These are phyloP conservation scores for Artemisia annua DNA, from an alignment of 129 eudicot genomes.

Conservation along the genomic window DNA sequence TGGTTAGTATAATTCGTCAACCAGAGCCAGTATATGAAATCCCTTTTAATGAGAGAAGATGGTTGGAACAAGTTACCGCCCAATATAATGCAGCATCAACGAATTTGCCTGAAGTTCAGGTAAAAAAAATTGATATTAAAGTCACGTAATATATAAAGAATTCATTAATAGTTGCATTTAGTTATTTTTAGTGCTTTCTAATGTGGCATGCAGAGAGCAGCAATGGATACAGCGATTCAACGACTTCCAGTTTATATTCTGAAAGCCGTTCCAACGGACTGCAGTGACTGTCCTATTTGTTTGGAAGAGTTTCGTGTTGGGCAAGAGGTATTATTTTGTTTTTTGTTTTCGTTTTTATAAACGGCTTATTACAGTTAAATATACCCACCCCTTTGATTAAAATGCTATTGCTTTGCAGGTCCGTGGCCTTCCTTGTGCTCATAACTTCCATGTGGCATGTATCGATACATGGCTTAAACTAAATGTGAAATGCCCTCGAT, in stretches of 20 bases:
- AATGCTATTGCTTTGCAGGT: slow-evolving; percentile 46
- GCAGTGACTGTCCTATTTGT: slow-evolving; percentile 98
- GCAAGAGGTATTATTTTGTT: slow-evolving; percentile 58
- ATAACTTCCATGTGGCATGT: slow-evolving; percentile 91
- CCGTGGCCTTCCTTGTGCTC: slow-evolving; percentile 97
- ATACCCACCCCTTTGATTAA: background rate
- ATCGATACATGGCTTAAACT: slow-evolving; percentile 94
- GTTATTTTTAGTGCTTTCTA: background rate
- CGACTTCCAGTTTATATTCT: slow-evolving; percentile 77
- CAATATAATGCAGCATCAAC: slow-evolving; percentile 41
- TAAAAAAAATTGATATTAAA: background rate
- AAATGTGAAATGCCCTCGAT: slow-evolving; percentile 88
- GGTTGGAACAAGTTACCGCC: slow-evolving; percentile 72
- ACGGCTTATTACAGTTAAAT: background rate
- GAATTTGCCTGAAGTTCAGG: too few species aligned
- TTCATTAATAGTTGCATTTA: background rate
- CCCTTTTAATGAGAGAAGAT: slow-evolving; percentile 79
- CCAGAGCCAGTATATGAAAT: slow-evolving; percentile 90
- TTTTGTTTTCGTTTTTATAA: background rate
- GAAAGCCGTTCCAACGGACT: slow-evolving; percentile 90
- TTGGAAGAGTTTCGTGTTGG: slow-evolving; percentile 92
- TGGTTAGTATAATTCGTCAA: slow-evolving; percentile 82
- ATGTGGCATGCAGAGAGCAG: slow-evolving; percentile 58
- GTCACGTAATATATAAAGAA: background rate
- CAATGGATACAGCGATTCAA: slow-evolving; percentile 81